phyloP scores from a whole-genome alignment of 306 rosid species.

The Leucaena leucocephala region DNA sequence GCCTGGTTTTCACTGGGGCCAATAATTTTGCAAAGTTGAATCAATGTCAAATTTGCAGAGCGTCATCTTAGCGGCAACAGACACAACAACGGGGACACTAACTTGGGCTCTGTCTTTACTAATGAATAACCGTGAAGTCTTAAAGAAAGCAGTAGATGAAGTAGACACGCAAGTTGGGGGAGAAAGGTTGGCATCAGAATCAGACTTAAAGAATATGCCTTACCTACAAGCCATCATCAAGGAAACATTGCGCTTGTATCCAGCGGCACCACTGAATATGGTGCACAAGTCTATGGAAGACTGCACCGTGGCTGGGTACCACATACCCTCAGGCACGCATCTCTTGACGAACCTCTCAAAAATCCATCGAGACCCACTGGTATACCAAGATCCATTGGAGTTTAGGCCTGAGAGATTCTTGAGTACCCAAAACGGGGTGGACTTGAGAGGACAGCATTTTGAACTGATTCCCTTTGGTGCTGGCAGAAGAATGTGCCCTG shows the following conservation, averaged over 20 bases:
- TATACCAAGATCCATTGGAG: conserved; percentile 27
- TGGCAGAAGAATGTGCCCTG: conserved; percentile 53
- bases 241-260: conserved; percentile 58
- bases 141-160: conserved; percentile 35
- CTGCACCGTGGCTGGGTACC: conserved; percentile 49
- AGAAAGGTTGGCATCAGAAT: conserved; percentile 29
- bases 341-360: conserved; percentile 48
- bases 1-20: not conserved
- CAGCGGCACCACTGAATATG: conserved; percentile 39
- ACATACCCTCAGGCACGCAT: conserved; percentile 48
- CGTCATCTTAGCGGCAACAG: conserved; percentile 32
- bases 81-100: conserved; percentile 36
- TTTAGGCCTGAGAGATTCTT: conserved; percentile 53
- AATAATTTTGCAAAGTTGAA: too few species aligned
- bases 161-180: conserved; percentile 19
- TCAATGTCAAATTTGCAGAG: conserved; percentile 11
- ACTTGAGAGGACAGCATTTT: conserved; percentile 35
- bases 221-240: conserved; percentile 55
- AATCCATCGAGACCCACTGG: conserved; percentile 39
- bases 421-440: conserved; percentile 29
- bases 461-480: conserved; percentile 47
- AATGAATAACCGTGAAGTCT: conserved; percentile 32
- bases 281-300: conserved; percentile 49
- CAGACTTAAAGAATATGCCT: conserved; percentile 42
- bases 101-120: conserved; percentile 47